A percentile compares a stretch with the other conserved stretches of the same genome.
Evolutionary conservation across 140 eudicot species (phyloP).

Genomic region (Oenanthe javanica): DNA sequence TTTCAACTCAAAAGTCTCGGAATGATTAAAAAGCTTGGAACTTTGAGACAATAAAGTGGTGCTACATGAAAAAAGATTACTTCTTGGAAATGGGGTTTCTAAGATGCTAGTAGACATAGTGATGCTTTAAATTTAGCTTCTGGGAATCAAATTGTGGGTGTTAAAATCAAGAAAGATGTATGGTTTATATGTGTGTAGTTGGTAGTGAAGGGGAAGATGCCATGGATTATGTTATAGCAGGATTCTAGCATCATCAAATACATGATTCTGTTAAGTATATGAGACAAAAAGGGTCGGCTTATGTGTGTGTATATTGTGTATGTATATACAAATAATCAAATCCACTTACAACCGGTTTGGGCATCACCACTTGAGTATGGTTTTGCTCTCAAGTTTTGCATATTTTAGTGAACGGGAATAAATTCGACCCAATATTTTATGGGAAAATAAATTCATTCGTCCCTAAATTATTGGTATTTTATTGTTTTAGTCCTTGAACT

Average conservation of each 20-base stretch:
- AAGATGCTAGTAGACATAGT: not conserved
- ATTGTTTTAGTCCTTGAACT: too few species aligned
- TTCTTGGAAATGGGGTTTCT: slow-evolving; percentile 8
- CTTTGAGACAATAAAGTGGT: slow-evolving; percentile 15
- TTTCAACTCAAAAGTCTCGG: slow-evolving; percentile 13
- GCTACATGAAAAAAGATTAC: slow-evolving; percentile 15
- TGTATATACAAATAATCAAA: not conserved
- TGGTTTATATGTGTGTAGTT: not conserved
- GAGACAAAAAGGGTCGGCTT: not conserved
- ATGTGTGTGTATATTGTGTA: not conserved
- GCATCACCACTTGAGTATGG: not conserved
- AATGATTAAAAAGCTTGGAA: slow-evolving; percentile 15
- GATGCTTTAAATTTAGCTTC: slow-evolving; percentile 3
- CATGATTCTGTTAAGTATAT: not conserved
- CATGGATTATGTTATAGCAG: not conserved
- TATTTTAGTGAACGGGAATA: not conserved
- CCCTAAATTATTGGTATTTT: too few species aligned
- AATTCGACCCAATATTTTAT: not conserved
- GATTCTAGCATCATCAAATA: not conserved
- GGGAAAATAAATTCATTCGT: too few species aligned
- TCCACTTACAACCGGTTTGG: not conserved
- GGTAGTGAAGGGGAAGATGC: not conserved
- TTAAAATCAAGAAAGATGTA: not conserved
- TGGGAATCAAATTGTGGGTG: not conserved
- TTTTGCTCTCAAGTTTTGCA: not conserved